Evolutionary conservation across 2,329 filamentous ascomycete species (phyloP), one percentile per base, ranked within the genome.

Genomic region (Penicillium palitans): DNA sequence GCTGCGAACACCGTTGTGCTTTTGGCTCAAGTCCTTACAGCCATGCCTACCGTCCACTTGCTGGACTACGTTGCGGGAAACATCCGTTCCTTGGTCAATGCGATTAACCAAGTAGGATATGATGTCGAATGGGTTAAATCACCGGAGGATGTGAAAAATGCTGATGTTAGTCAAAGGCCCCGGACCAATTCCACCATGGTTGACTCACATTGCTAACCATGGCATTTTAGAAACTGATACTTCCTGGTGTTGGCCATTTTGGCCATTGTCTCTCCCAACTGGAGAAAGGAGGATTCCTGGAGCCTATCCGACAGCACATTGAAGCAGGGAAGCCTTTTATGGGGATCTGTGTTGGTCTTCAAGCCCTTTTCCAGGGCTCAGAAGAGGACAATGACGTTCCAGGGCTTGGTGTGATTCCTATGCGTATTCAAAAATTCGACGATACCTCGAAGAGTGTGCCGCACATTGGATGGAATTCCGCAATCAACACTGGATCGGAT

Each of bases 391-490:
- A 87, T 0, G 76, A 81, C 19, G 87, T 91, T 15, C 77, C 86
- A 2, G 95, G 95, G 1, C 80, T 99, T 48, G 89, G 88, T 6
- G 46, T 96, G 29, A 87, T 98, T 61, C 86, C 88, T 45, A 85
- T 84, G 40, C 80, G 78, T 12, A 83, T 99, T 63, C 82, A 85
- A 71, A 87, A 88, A 60, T 99, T 99, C 78, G 80, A 91, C 72
- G 86, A 90, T 72, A 74, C 77, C 33, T 80, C 84, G 68, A 98
- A 98, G 79, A 88, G 92, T 39, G 96, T 99, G n/a, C 95, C 95
- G 40, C 96, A 99, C 78, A 99, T 99, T 74, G 95, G 95, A 55
- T 99, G 95, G 95, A 99, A 99, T 77, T 92, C 88, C 66, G 95
- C 96, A 45, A 88, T 87, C 68, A 76, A 61, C 68, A 76, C 60